These are phyloP conservation scores for Punica granatum DNA, from an alignment of 345 rosid species.

Conservation along the genomic window DNA sequence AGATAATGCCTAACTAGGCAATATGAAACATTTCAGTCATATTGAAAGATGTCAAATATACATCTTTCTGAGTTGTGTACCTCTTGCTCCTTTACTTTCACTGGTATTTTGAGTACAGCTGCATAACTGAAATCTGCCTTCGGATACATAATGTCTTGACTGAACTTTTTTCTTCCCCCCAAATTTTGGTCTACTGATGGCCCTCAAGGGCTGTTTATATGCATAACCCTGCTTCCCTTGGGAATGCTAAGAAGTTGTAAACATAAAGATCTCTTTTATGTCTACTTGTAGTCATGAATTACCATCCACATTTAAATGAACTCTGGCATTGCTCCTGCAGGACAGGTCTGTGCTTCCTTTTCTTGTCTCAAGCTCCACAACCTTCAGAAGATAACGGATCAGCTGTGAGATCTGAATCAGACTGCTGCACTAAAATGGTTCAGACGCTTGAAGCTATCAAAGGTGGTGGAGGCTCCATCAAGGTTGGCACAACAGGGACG, in stretches of 20 bases:
- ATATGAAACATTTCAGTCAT: neutral
- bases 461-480: conserved; percentile 85
- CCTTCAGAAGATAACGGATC: neutral
- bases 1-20: neutral
- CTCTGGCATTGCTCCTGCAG: neutral
- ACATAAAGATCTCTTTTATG: neutral
- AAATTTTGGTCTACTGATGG: neutral
- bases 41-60: neutral
- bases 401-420: neutral
- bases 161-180: neutral
- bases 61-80: neutral
- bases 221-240: neutral
- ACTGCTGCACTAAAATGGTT: conserved; percentile 38
- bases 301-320: neutral
- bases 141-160: neutral
- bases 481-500: conserved; percentile 80
- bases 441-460: conserved; percentile 68
- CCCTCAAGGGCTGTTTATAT: neutral
- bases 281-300: neutral
- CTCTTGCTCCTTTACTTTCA: neutral
- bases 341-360: neutral
- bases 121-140: neutral
- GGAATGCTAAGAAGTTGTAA: neutral
- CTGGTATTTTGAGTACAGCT: neutral
- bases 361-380: neutral